Percentiles rank a stretch among this genome's conserved stretches.
These are phyloP conservation scores for Quercus variabilis DNA, from an alignment of 306 rosid species.

Conservation along the genomic window DNA sequence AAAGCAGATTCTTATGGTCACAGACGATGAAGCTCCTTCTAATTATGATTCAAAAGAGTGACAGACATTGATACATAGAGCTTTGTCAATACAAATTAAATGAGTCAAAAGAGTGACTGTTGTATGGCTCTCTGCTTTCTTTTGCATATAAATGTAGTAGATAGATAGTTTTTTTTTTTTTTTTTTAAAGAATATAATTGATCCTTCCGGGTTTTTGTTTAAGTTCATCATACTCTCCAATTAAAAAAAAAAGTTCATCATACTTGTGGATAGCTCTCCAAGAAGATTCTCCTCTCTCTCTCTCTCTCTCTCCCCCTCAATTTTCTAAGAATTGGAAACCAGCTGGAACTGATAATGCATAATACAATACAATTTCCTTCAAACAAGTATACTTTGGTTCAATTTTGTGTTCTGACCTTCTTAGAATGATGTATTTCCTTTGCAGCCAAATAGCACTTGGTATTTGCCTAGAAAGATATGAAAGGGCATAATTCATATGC, in stretches of 20 bases:
- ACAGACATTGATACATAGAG: constrained; percentile 1
- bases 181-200: too few relatives aligned
- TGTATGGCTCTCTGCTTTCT: neutral
- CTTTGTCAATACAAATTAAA: neutral
- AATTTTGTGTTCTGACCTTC: too few relatives aligned
- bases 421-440: too few relatives aligned
- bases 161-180: neutral
- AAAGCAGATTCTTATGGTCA: constrained; percentile 46
- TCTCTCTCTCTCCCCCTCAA: neutral
- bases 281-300: neutral
- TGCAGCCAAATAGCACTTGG: too few relatives aligned
- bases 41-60: constrained; percentile 42
- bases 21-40: constrained; percentile 41
- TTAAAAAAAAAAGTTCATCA: neutral
- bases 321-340: neutral
- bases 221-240: neutral
- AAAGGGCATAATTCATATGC: too few relatives aligned
- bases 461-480: too few relatives aligned
- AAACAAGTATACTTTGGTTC: neutral
- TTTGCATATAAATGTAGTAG: neutral
- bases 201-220: too few relatives aligned
- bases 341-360: too few relatives aligned
- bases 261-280: neutral
- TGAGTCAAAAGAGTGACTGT: neutral
- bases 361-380: neutral